A percentile compares a stretch with the other conserved stretches of the same genome.
phyloP scores from a whole-genome alignment of 208 protist species.

The Trypanosoma platydactyli region DNA sequence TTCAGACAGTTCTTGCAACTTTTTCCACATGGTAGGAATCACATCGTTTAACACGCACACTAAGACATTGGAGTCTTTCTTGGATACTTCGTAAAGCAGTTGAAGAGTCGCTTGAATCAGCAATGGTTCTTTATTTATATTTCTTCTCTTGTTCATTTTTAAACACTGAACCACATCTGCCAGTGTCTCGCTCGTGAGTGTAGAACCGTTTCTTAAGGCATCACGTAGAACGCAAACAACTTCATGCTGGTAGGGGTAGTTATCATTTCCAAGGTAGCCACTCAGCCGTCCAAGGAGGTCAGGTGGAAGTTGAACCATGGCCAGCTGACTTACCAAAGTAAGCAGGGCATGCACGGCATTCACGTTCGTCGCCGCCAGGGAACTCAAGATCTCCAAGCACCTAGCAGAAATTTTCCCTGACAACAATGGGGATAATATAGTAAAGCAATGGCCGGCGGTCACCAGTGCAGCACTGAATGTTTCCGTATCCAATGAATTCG shows the following conservation, averaged over 20 bases:
- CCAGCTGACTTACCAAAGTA: background rate
- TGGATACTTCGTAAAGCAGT: conserved; percentile 18
- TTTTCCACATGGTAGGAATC: conserved; percentile 15
- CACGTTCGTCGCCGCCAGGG: conserved; percentile 1
- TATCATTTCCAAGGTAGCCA: conserved; percentile 1
- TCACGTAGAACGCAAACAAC: conserved; percentile 19
- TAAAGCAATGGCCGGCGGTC: conserved; percentile 9
- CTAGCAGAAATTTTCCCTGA: background rate
- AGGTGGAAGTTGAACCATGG: background rate
- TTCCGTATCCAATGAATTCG: conserved; percentile 3
- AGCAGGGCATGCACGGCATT: conserved; percentile 5
- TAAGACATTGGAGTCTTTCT: background rate
- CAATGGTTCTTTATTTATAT: conserved; percentile 3
- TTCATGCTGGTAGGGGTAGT: conserved; percentile 3
- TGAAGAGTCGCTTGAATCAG: conserved; percentile 13
- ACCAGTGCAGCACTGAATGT: background rate
- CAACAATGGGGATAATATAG: background rate
- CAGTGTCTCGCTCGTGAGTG: background rate
- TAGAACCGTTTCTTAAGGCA: conserved; percentile 12
- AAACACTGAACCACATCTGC: conserved; percentile 8
- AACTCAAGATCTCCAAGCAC: conserved; percentile 12
- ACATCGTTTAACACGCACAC: background rate
- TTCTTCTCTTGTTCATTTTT: background rate
- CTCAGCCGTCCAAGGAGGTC: conserved; percentile 16
- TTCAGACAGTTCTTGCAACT: background rate